These are phyloP conservation scores for Capronia coronata DNA, from an alignment of 2,329 filamentous ascomycete species.

Conservation along the genomic window DNA sequence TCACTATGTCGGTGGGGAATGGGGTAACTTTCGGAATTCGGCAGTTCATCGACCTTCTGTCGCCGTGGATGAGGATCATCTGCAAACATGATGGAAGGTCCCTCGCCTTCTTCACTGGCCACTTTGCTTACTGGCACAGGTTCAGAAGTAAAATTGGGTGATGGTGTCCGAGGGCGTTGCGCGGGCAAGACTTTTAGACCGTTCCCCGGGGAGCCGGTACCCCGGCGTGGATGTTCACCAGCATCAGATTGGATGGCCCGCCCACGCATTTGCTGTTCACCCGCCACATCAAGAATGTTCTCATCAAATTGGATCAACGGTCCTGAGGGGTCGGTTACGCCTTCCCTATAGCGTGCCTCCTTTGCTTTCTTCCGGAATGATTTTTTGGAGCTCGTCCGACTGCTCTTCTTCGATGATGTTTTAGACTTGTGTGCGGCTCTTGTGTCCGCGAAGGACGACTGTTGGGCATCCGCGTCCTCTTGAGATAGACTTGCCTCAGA, in stretches of 20 bases:
- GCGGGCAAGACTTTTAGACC: slow-evolving; percentile 5
- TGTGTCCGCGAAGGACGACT: background rate
- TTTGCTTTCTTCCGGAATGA: slow-evolving; percentile 12
- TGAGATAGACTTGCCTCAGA: slow-evolving; percentile 30
- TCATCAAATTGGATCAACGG: slow-evolving; percentile 15
- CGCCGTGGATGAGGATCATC: slow-evolving; percentile 39
- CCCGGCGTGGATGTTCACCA: background rate
- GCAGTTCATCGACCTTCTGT: slow-evolving; percentile 26
- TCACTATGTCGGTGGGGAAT: slow-evolving; percentile 35
- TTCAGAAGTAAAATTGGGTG: slow-evolving; percentile 62
- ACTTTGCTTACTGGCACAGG: slow-evolving; percentile 66
- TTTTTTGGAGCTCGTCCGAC: slow-evolving; percentile 22
- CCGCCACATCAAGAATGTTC: background rate
- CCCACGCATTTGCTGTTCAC: slow-evolving; percentile 2
- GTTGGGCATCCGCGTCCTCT: slow-evolving; percentile 34
- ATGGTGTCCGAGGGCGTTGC: slow-evolving; percentile 39
- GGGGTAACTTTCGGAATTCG: slow-evolving; percentile 28
- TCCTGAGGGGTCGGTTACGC: background rate
- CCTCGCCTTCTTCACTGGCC: slow-evolving; percentile 55
- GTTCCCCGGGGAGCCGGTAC: slow-evolving; percentile 1
- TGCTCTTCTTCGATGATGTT: slow-evolving; percentile 25
- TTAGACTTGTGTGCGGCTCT: slow-evolving; percentile 9
- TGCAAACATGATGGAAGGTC: slow-evolving; percentile 70
- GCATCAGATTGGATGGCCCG: background rate
- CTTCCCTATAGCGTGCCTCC: background rate